phyloP scores from a whole-genome alignment of 495 filamentous ascomycete species.

The Pseudomonodictys pantanalensis region DNA sequence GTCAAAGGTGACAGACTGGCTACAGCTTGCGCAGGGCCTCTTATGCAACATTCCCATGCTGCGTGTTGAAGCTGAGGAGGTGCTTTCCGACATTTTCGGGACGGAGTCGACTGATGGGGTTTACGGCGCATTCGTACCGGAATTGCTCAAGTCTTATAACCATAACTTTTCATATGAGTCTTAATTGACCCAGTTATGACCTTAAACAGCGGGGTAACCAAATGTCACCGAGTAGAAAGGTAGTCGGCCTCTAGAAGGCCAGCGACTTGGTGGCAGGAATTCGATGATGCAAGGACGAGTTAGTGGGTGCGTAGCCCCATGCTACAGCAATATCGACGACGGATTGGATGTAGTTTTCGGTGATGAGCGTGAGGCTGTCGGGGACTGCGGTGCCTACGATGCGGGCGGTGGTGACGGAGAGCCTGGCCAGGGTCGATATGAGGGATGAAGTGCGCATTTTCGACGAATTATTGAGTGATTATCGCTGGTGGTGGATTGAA shows the following conservation, averaged over 20 bases:
- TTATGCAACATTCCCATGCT: neutral
- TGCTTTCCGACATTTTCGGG: neutral
- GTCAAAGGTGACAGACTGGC: neutral
- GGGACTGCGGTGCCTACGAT: conserved; percentile 24
- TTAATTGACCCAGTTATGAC: no score
- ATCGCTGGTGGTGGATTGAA: no score
- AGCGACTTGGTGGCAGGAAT: no score
- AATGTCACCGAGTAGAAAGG: no score
- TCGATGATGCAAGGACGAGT: no score
- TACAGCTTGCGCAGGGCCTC: neutral
- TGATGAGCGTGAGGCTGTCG: conserved; percentile 15
- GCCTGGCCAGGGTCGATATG: neutral
- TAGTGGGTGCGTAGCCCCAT: conserved; percentile 16
- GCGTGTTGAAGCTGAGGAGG: neutral
- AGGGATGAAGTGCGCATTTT: conserved; percentile 7
- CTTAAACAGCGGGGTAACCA: no score
- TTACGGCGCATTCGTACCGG: neutral
- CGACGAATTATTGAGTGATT: no score
- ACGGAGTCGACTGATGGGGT: neutral
- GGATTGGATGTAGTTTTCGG: conserved; percentile 33
- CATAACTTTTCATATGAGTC: neutral
- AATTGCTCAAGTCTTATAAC: neutral
- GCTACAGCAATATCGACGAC: conserved; percentile 29
- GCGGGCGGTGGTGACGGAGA: conserved; percentile 15
- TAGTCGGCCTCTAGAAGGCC: no score